Base-by-base conservation (phyloP, 768 basidiomycete species). In the Cystofilobasidium capitatum region DNA sequence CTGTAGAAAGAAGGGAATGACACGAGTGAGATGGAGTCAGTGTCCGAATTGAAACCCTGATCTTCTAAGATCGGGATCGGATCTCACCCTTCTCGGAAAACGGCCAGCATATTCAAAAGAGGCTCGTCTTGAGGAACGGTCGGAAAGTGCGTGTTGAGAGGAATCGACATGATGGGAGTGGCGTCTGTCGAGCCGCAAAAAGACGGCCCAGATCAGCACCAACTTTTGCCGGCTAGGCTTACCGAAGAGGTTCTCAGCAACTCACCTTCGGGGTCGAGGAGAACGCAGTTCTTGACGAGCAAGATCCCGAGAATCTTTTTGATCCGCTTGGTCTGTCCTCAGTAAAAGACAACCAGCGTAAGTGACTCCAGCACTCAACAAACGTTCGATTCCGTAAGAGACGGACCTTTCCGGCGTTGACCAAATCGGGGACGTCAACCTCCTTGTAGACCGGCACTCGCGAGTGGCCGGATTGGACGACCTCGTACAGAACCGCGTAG, bases 251-350 rank as follows among this genome's bases (percentile, higher is more conserved):
- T 44, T 42, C 13, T 37, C 29, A 49, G 12, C 26, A 24, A 64
- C 71, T 51, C 71, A 85, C 86, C 87, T 77, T 88, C 87, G 1
- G 90, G 89, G 75, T 93, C 91, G 8, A 93, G 81, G 70, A 91
- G 77, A 12, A 92, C 87, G 74, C 89, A 91, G 63, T 78, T 87
- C 76, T 93, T 94, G 63, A 92, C 89, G 14, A 94, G 81, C 58
- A 94, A 79, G 58, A 91, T 88, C 0, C 91, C 91, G 12, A 91
- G 77, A 45, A 93, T 89, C 77, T 86, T 89, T 79, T 89, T 89
- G 63, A 84, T 66, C 40, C 36, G n/a, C n/a, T n/a, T n/a, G n/a
- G n/a, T n/a, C n/a, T n/a, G n/a, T n/a, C n/a, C n/a, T n/a, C n/a
- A n/a, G n/a, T n/a, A n/a, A n/a, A n/a, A n/a, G n/a, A n/a, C n/a